Evolutionary conservation across 2,329 filamentous ascomycete genomes (phyloP).

Genomic region (Paracoccidioides lutzii): DNA sequence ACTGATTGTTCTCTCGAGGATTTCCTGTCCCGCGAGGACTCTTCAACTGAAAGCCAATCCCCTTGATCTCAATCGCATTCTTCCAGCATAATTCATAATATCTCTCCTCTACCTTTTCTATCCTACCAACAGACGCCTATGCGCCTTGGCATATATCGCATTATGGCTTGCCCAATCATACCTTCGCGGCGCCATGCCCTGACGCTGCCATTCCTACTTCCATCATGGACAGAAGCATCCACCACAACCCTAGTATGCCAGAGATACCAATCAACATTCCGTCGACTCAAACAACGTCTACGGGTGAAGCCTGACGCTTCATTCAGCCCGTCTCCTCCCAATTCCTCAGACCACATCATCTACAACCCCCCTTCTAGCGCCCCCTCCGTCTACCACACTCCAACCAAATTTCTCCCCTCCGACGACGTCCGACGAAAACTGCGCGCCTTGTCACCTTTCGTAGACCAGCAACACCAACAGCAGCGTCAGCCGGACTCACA

Average conservation of each 20-base stretch:
- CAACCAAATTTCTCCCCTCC: constrained; percentile 49
- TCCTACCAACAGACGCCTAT: too few species aligned
- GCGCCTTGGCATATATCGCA: too few species aligned
- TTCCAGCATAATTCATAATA: not conserved
- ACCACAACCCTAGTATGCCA: constrained; percentile 19
- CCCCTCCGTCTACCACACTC: constrained; percentile 52
- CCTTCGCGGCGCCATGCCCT: constrained; percentile 20
- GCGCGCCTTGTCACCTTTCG: constrained; percentile 24
- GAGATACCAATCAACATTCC: constrained; percentile 38
- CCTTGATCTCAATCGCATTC: not conserved
- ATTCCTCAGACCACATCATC: constrained; percentile 43
- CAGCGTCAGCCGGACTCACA: constrained; percentile 11
- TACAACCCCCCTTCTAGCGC: constrained; percentile 54
- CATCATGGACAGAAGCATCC: constrained; percentile 23
- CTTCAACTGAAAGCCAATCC: not conserved
- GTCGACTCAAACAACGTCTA: constrained; percentile 38
- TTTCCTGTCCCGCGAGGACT: not conserved
- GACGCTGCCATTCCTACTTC: constrained; percentile 28
- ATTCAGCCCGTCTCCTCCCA: constrained; percentile 29
- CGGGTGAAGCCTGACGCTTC: constrained; percentile 41
- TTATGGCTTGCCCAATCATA: not conserved
- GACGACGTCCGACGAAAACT: constrained; percentile 42
- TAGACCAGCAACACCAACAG: constrained; percentile 1
- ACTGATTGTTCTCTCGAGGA: not conserved
- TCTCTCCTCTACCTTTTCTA: not conserved